These are phyloP conservation scores for Aphanomyces invadans DNA, from an alignment of 352 stramenopile species.

Conservation along the genomic window DNA sequence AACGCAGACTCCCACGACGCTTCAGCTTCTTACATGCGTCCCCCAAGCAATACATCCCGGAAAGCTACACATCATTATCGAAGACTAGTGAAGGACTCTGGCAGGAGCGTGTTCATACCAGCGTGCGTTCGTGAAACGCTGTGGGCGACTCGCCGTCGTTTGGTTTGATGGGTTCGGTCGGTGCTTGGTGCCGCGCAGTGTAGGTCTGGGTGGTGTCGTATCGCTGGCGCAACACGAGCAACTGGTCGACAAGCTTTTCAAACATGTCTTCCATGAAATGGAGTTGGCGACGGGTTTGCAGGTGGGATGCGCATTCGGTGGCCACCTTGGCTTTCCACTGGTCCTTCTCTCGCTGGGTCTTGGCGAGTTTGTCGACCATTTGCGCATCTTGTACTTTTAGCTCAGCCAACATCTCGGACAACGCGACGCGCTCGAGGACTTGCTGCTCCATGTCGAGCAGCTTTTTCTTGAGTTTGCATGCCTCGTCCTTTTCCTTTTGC, in stretches of 20 bases:
- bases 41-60: conserved; percentile 38
- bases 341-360: neutral
- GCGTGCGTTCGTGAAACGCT: conserved; percentile 35
- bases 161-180: conserved; percentile 15
- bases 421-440: conserved; percentile 40
- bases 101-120: conserved; percentile 50
- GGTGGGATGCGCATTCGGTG: neutral
- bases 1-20: conserved; percentile 4
- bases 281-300: neutral
- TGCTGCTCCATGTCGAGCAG: conserved; percentile 47
- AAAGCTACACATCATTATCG: conserved; percentile 29
- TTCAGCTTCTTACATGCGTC: conserved; percentile 32
- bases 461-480: conserved; percentile 38
- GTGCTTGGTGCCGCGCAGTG: conserved; percentile 27
- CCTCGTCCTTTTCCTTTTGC: conserved; percentile 5
- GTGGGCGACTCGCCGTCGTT: conserved; percentile 25
- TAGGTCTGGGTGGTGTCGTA: conserved; percentile 22
- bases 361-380: neutral
- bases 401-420: conserved; percentile 37
- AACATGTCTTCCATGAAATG: neutral
- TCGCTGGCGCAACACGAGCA: neutral
- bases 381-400: conserved; percentile 33
- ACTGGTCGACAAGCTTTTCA: conserved; percentile 6
- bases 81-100: conserved; percentile 31
- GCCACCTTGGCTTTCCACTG: neutral